Conservation (phyloP, 306 rosid genomes). For the Citrullus amarus region DNA sequence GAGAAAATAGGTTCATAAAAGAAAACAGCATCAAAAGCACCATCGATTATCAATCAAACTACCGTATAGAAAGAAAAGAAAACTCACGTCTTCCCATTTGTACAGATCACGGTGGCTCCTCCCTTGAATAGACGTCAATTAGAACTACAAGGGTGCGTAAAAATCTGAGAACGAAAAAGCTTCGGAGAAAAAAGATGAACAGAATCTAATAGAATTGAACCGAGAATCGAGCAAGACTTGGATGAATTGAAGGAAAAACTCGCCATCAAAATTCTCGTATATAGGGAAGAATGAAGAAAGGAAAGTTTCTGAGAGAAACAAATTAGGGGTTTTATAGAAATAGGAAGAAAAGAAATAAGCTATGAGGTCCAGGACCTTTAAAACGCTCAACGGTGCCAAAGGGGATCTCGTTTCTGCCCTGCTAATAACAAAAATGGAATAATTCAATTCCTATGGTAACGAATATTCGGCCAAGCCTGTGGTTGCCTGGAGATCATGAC, state of each 20-base stretch:
- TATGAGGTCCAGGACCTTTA: neutral
- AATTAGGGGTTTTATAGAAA: neutral
- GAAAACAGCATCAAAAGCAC: neutral
- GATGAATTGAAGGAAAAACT: conserved; percentile 30
- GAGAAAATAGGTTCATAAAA: neutral
- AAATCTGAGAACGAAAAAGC: conserved; percentile 22
- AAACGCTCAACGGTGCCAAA: neutral
- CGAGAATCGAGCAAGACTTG: conserved; percentile 10
- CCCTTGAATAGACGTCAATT: conserved; percentile 26
- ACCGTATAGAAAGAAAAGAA: neutral
- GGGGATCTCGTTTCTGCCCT: neutral
- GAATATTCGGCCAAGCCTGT: conserved; percentile 28
- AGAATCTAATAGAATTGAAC: conserved; percentile 29
- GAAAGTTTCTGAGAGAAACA: neutral
- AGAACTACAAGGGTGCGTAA: conserved; percentile 26
- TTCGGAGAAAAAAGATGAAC: conserved; percentile 18
- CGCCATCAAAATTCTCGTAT: conserved; percentile 44
- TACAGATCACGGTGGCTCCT: conserved; percentile 14
- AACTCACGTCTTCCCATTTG: conserved; percentile 88
- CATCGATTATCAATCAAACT: neutral
- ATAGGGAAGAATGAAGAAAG: neutral
- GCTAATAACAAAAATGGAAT: conserved; percentile 2
- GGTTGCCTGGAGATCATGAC: neutral
- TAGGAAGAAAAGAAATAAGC: neutral
- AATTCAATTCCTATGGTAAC: conserved; percentile 8